phyloP scores from a whole-genome alignment of 352 stramenopile species.

The Pythium guiyangense region DNA sequence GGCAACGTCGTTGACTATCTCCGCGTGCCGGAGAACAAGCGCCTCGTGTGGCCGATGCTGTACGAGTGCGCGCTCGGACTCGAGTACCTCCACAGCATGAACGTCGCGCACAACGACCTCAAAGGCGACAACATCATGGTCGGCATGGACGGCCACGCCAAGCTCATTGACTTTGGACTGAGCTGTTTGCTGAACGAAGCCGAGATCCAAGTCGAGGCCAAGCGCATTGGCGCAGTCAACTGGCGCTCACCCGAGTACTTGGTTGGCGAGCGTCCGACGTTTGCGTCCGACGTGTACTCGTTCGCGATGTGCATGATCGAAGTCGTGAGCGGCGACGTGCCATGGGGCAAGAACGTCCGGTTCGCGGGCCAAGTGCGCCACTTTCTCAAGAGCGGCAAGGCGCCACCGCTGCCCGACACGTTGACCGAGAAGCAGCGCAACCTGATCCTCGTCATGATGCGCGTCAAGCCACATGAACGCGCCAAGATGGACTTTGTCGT shows the following conservation, averaged over 20 bases:
- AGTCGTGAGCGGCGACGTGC: constrained; percentile 1
- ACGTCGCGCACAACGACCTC: constrained; percentile 13
- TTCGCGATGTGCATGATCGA: too few relatives aligned
- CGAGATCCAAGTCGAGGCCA: neutral
- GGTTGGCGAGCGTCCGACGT: neutral
- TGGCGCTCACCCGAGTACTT: constrained; percentile 2
- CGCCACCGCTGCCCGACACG: neutral
- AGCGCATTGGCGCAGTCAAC: neutral
- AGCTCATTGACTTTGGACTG: neutral
- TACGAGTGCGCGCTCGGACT: too few relatives aligned
- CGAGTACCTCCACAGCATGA: neutral
- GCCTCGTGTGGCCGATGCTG: too few relatives aligned
- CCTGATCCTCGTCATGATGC: constrained; percentile 3
- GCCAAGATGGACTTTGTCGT: constrained; percentile 2
- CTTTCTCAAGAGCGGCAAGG: neutral
- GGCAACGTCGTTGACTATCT: too few relatives aligned
- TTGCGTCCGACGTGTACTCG: constrained; percentile 3
- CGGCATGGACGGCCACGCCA: neutral
- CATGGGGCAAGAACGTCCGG: too few relatives aligned
- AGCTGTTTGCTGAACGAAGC: neutral
- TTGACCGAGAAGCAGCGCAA: constrained; percentile 5
- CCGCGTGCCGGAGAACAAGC: too few relatives aligned
- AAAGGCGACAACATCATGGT: constrained; percentile 22
- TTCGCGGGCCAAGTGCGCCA: too few relatives aligned
- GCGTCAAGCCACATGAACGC: neutral